A percentile compares a stretch with the other conserved stretches of the same genome.
Conservation (phyloP, 2,329 filamentous ascomycete species). For the Dissoconium aciculare region DNA sequence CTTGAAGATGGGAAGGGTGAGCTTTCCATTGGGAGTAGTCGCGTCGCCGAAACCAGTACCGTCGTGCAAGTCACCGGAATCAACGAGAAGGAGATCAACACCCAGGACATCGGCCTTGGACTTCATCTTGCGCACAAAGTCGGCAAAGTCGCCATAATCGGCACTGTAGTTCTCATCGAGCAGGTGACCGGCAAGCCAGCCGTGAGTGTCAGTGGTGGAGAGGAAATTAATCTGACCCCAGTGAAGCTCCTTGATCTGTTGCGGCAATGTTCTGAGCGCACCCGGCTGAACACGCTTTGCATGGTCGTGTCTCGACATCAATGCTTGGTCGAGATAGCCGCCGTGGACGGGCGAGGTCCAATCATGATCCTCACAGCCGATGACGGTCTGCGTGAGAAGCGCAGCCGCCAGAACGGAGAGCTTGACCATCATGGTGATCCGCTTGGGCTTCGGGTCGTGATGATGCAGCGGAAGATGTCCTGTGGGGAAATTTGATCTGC, state of each 20-base stretch:
- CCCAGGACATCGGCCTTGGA: slow-evolving; percentile 40
- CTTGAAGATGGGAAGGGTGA: slow-evolving; percentile 40
- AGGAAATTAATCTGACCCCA: slow-evolving; percentile 14
- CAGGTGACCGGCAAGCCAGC: slow-evolving; percentile 37
- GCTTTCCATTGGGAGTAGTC: slow-evolving; percentile 40
- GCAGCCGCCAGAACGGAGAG: slow-evolving; percentile 5
- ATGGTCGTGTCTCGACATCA: slow-evolving; percentile 8
- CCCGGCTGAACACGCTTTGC: slow-evolving; percentile 11
- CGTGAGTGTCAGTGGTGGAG: slow-evolving; percentile 45
- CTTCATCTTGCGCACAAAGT: slow-evolving; percentile 46
- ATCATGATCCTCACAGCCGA: slow-evolving; percentile 12
- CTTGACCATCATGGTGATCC: slow-evolving; percentile 7
- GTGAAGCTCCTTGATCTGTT: slow-evolving; percentile 13
- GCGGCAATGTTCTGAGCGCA: slow-evolving; percentile 10
- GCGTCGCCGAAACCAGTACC: slow-evolving; percentile 49
- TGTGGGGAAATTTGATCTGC: too few species aligned
- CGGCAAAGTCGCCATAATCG: slow-evolving; percentile 52
- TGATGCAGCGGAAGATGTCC: too few species aligned
- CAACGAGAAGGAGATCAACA: slow-evolving; percentile 46
- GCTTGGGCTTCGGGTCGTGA: too few species aligned
- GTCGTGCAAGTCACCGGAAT: slow-evolving; percentile 53
- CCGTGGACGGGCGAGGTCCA: slow-evolving; percentile 10
- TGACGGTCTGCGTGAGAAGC: slow-evolving; percentile 5
- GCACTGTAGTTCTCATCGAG: slow-evolving; percentile 50
- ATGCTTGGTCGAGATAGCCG: slow-evolving; percentile 8